Conservation (phyloP, 2,329 filamentous ascomycete genomes). For the Aspergillus flavus region DNA sequence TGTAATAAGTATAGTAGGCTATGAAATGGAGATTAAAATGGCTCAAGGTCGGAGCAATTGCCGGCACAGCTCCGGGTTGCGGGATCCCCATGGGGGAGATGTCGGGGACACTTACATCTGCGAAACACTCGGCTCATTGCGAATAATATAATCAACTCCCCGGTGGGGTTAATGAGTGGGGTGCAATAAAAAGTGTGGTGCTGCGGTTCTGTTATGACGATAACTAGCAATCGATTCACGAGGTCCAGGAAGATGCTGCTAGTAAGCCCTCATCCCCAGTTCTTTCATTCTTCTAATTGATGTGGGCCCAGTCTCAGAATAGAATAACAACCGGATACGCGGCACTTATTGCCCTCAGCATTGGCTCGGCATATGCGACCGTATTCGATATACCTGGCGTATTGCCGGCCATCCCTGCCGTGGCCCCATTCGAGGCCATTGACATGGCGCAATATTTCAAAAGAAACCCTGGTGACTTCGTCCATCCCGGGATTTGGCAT, state of each 20-base stretch:
- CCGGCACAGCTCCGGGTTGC: not conserved
- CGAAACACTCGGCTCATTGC: not conserved
- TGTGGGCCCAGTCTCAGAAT: not conserved
- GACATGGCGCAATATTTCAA: conserved; percentile 15
- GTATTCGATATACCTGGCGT: not conserved
- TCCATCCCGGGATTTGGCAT: conserved; percentile 30
- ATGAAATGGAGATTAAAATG: not conserved
- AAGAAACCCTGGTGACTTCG: conserved; percentile 4
- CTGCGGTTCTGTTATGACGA: not conserved
- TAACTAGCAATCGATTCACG: not conserved
- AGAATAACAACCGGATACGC: not conserved
- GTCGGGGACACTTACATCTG: not conserved
- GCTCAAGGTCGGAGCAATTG: not conserved
- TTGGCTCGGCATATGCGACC: not conserved
- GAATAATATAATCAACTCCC: not conserved
- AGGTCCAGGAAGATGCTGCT: not conserved
- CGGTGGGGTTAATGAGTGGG: not conserved
- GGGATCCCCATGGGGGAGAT: not conserved
- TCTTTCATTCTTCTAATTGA: not conserved
- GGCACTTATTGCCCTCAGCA: not conserved
- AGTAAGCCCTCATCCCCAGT: not conserved
- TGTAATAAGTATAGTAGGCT: not conserved
- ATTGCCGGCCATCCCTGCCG: not conserved
- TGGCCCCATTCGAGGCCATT: not conserved
- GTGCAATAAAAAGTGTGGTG: not conserved